Conservation (phyloP, 371 early-diverging fungal species). For the Mucor irregularis region DNA sequence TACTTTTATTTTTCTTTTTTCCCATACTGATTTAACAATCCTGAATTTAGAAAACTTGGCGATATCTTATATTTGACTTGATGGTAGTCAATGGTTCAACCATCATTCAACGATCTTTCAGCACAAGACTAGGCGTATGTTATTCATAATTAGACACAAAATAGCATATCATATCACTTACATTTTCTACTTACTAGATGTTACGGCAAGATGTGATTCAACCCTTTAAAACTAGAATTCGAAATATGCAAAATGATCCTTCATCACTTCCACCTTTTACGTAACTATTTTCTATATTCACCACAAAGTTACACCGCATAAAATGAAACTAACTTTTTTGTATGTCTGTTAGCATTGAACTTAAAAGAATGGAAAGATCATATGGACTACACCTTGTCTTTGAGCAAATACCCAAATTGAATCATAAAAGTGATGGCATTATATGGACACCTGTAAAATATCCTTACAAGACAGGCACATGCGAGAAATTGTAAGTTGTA, state of each 20-base stretch:
- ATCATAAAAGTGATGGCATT: slow-evolving; percentile 86
- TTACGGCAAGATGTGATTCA: slow-evolving; percentile 67
- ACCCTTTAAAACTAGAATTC: slow-evolving; percentile 46
- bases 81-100: slow-evolving; percentile 63
- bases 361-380: slow-evolving; percentile 64
- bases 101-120: slow-evolving; percentile 61
- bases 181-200: slow-evolving; percentile 34
- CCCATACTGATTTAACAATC: not conserved
- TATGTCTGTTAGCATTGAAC: slow-evolving; percentile 44
- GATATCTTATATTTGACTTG: slow-evolving; percentile 72
- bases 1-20: not conserved
- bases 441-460: slow-evolving; percentile 84
- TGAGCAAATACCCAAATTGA: slow-evolving; percentile 64
- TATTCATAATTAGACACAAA: not conserved
- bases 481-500: slow-evolving; percentile 55
- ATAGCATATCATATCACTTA: not conserved
- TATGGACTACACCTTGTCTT: slow-evolving; percentile 60
- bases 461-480: slow-evolving; percentile 73
- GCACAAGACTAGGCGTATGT: slow-evolving; percentile 69
- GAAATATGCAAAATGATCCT: slow-evolving; percentile 41
- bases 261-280: slow-evolving; percentile 58
- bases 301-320: too few species aligned
- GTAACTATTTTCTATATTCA: too few species aligned
- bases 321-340: not conserved
- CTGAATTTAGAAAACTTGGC: slow-evolving; percentile 48